phyloP scores from a whole-genome alignment of 306 rosid genomes.

The cucumber (Cucumis sativus) region Cucumber_9930_V3 NC_026657.2:5660001-5660500 shows the following conservation, averaged over 20 bases:
- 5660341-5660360: not conserved
- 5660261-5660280: not conserved
- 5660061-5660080: not conserved
- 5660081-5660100: not conserved
- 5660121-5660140: not conserved
- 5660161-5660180: not conserved
- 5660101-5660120: not conserved
- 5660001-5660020: not conserved
- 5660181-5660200: not conserved
- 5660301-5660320: not conserved
- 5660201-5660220: not conserved
- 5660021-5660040: not conserved
- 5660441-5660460: not conserved
- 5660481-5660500: not conserved
- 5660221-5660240: not conserved
- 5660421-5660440: not conserved
- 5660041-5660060: not conserved
- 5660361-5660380: not conserved
- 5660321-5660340: not conserved
- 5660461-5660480: not conserved
- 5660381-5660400: not conserved
- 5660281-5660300: not conserved
- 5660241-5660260: not conserved
- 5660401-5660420: not conserved
- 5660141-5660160: not conserved